A percentile compares a stretch with the other conserved stretches of the same genome.
Conservation (phyloP, 2,329 filamentous ascomycete species). For the Leptographium wingfieldii region DNA sequence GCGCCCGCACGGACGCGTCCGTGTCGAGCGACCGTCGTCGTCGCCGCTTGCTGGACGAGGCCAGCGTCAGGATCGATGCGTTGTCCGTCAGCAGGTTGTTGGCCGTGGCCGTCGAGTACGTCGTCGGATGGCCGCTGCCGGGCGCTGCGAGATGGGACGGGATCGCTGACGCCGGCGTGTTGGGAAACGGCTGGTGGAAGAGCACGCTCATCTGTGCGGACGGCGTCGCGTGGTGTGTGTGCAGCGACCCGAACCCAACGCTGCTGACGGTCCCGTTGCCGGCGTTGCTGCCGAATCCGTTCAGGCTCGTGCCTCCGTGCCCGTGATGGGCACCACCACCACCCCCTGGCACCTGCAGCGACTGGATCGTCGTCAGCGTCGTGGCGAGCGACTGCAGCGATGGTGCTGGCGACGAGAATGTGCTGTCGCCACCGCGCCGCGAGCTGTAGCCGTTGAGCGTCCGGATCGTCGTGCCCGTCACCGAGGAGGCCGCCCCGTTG, state of each 20-base stretch:
- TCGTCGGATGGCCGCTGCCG: conserved; percentile 42
- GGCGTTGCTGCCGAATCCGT: neutral
- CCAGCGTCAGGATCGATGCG: conserved; percentile 73
- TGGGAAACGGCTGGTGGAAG: conserved; percentile 54
- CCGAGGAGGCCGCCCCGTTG: conserved; percentile 46
- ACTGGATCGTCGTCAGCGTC: conserved; percentile 77
- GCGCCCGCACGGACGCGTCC: conserved; percentile 69
- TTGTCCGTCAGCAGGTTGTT: conserved; percentile 77
- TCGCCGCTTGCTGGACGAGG: conserved; percentile 67
- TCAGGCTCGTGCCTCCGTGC: neutral
- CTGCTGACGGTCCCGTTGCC: conserved; percentile 11
- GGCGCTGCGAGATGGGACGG: conserved; percentile 51
- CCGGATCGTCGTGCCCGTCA: conserved; percentile 66
- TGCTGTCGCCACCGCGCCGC: conserved; percentile 57
- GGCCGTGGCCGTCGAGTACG: conserved; percentile 65
- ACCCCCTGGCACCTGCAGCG: conserved; percentile 38
- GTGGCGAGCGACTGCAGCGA: conserved; percentile 72
- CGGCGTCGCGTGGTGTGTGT: too few species aligned
- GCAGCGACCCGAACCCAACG: neutral
- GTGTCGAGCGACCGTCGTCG: conserved; percentile 73
- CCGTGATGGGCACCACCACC: conserved; percentile 21
- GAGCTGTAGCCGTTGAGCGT: conserved; percentile 55
- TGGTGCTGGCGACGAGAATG: conserved; percentile 71
- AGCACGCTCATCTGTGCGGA: conserved; percentile 25
- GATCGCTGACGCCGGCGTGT: conserved; percentile 56